Base-by-base conservation (phyloP, 371 early-diverging fungal species). In the Lichtheimia corymbifera region DNA sequence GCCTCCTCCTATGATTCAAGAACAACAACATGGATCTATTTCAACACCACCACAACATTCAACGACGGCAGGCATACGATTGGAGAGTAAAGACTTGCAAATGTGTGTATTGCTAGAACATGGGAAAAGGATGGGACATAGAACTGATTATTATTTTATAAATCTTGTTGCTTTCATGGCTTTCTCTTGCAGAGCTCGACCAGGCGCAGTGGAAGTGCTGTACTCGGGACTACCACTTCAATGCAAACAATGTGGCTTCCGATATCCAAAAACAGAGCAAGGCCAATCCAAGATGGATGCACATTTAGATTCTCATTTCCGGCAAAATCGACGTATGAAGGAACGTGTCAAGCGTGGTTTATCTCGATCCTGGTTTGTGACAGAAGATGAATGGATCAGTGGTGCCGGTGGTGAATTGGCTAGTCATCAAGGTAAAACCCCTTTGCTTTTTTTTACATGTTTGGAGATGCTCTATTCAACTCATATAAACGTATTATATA, bases 271-370 rank as follows among this genome's bases (percentile, higher is more conserved):
- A 53, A 82, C 83, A 5, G 84, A 78, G 9, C 86, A 85, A 35
- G 93, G 93, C 6, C 81, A 88, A 66, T 74, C 73, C 44, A 86
- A 87, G 66, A 90, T 93, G 87, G 86, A 86, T 64, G 82, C 85
- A 27, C 97, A 97, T 74, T 65, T 97, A 58, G 96, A 97, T 63
- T 92, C 93, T 82, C 97, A 97, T 71, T 97, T 96, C 72, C 84
- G 96, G 54, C 93, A 92, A 72, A 96, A 96, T 68, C 79, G 91
- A 54, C 83, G 93, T 13, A 72, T 84, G 69, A 92, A 92, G 70
- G 90, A 92, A 64, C 86, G 83, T 53, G 88, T 81, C 24, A 87
- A 86, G 63, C 85, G 88, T 49, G 88, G 91, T 2, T 68, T 90
- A 44, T 89, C 92, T 18, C 84, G 96, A 45, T 91, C 90, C 49